Base-by-base conservation (phyloP, 1,284 basidiomycete genomes). In the Xerocomus amazonicus region DNA sequence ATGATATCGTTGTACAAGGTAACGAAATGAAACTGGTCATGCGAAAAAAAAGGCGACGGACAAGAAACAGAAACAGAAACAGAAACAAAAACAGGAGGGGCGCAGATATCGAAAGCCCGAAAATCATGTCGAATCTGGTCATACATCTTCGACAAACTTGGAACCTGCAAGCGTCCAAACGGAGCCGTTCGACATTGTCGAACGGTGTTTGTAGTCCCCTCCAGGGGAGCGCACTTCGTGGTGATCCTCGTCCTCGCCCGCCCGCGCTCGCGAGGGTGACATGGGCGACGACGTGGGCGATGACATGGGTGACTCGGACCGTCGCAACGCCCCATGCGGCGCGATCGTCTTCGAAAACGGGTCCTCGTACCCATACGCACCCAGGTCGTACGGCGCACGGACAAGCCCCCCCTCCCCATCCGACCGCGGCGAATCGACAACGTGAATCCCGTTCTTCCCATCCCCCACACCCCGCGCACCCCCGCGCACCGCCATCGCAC, bases 161-260 rank as follows among this genome's bases (percentile, higher is more conserved):
- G 63, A 68, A 9, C 64, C 67, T 53, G 67, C 62, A 17, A 77
- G 71, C 5, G 74, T 74, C 54, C 66, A 68, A 47, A 71, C 59
- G 5, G 71, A 69, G 14, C 10, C 61, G 10, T 59, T 61, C 2
- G 73, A 71, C 38, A 72, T 65, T 9, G 59, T 56, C 23, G 68
- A 62, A 16, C 67, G 69, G 45, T 69, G 65, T 3, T 62, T 61
- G n/a, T 45, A 48, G 35, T 62, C 54, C 7, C 37, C 47, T 2
- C 35, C 27, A 10, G 45, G 47, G 2, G 50, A 42, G 9, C 35
- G 54, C 14, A 29, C 39, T 12, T 53, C 55, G 4, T 16, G 44
- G 4, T 16, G 44, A 13, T 54, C 54, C 35, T 57, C 62, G 9
- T 60, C 62, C 23, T 32, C 28, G 32, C 56, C 59, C 26, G 39